These are phyloP conservation scores for Microthyrium microscopicum DNA, from an alignment of 2,329 filamentous ascomycete species.

Conservation along the genomic window DNA sequence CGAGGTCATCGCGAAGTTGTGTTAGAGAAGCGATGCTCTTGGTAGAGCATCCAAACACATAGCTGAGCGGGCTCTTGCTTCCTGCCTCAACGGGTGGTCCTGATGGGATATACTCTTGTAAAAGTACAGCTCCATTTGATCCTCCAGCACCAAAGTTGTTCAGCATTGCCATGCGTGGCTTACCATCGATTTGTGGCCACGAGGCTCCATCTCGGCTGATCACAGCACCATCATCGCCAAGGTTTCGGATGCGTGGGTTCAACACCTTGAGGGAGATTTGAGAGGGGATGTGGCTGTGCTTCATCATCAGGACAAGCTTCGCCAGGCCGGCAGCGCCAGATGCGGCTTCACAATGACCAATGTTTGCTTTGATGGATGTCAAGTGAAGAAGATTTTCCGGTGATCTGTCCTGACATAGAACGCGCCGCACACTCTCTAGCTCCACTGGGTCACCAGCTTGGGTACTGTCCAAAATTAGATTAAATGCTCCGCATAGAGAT, in stretches of 20 bases:
- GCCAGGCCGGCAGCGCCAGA: constrained; percentile 17
- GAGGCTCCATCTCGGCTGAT: too few species aligned
- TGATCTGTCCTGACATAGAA: too few species aligned
- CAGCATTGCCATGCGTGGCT: constrained; percentile 13
- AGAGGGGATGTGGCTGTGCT: constrained; percentile 13
- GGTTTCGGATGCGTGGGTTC: too few species aligned
- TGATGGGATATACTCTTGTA: too few species aligned
- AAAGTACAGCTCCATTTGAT: constrained; percentile 18
- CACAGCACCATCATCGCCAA: too few species aligned
- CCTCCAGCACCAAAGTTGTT: constrained; percentile 24
- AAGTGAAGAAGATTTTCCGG: constrained; percentile 13
- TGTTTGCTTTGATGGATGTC: constrained; percentile 18
- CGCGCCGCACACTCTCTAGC: constrained; percentile 10
- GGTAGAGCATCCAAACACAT: constrained; percentile 12
- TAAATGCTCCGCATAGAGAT: too few species aligned
- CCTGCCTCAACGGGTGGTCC: too few species aligned
- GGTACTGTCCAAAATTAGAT: too few species aligned
- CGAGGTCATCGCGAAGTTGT: constrained; percentile 9
- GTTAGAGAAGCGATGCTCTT: constrained; percentile 10
- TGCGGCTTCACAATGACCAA: constrained; percentile 11
- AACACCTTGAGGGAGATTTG: constrained; percentile 1
- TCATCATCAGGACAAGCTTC: constrained; percentile 20
- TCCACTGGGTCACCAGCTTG: constrained; percentile 15
- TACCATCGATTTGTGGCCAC: constrained; percentile 31
- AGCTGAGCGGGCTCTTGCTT: too few species aligned